Conservation (phyloP, 805 yeast genomes). For the Torulaspora quercuum region DNA sequence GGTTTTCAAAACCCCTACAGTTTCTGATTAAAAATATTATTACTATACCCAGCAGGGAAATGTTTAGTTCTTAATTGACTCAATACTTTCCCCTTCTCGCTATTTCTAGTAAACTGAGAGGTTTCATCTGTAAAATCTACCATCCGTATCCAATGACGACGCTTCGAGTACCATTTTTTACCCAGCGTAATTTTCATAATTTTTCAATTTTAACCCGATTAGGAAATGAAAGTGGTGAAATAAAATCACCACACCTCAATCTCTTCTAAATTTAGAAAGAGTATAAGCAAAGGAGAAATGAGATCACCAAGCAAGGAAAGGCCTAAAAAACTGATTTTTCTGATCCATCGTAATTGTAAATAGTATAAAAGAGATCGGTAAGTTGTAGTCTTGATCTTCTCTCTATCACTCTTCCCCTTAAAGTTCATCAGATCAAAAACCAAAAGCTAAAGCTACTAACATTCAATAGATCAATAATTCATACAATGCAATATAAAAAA, state of each 20-base stretch:
- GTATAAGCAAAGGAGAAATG: slow-evolving; percentile 2
- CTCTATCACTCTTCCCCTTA: too few species aligned
- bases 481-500: slow-evolving; percentile 45
- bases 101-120: background rate
- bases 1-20: too few species aligned
- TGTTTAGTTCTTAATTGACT: background rate
- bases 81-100: background rate
- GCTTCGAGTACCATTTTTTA: too few species aligned
- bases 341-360: too few species aligned
- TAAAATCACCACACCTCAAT: slow-evolving; percentile 5
- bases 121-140: too few species aligned
- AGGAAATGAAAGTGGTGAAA: slow-evolving; percentile 7
- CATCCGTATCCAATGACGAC: background rate
- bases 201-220: slow-evolving; percentile 8
- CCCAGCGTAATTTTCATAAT: slow-evolving; percentile 6
- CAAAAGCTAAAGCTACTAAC: too few species aligned
- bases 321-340: too few species aligned
- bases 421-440: too few species aligned
- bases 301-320: slow-evolving; percentile 1
- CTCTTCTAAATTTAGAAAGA: slow-evolving; percentile 6
- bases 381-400: background rate
- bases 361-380: slow-evolving; percentile 3
- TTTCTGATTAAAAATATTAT: too few species aligned
- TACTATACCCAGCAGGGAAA: slow-evolving; percentile 1
- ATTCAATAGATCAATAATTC: background rate